phyloP scores from a whole-genome alignment of 495 filamentous ascomycete genomes.

The Glarea lozoyensis region DNA sequence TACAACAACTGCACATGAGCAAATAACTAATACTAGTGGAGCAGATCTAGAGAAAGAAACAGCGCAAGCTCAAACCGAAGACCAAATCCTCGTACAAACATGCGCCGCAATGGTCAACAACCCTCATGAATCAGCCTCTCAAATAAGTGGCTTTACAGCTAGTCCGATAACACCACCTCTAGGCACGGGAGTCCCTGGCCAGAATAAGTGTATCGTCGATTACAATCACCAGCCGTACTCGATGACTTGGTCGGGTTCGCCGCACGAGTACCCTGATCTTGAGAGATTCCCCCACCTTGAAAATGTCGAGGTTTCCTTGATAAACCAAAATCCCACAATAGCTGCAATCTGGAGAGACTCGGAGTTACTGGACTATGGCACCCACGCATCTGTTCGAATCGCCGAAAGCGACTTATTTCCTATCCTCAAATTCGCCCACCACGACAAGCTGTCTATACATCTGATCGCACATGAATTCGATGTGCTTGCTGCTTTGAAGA shows the following conservation, averaged over 20 bases:
- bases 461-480: conserved; percentile 6
- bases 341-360: conserved; percentile 7
- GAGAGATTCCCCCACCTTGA: not conserved
- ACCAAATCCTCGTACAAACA: conserved; percentile 2
- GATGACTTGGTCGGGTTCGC: not conserved
- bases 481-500: conserved; percentile 1
- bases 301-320: conserved; percentile 1
- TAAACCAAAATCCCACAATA: conserved; percentile 3
- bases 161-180: conserved; percentile 5
- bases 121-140: conserved; percentile 1
- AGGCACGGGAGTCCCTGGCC: conserved; percentile 4
- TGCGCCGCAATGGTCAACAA: conserved; percentile 2
- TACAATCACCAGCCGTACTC: not conserved
- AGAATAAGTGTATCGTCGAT: conserved; percentile 2
- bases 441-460: conserved; percentile 4
- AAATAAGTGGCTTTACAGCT: conserved; percentile 1
- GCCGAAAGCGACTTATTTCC: conserved; percentile 2
- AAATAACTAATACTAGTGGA: conserved; percentile 4
- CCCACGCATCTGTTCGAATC: conserved; percentile 6
- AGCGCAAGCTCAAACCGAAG: conserved; percentile 1
- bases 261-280: not conserved
- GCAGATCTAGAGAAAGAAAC: not conserved
- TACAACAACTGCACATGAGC: no score
- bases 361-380: conserved; percentile 1
- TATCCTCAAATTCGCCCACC: conserved; percentile 5